These are phyloP conservation scores for Trichoderma koningii DNA, from an alignment of 2,329 filamentous ascomycete genomes.

Conservation along the genomic window DNA sequence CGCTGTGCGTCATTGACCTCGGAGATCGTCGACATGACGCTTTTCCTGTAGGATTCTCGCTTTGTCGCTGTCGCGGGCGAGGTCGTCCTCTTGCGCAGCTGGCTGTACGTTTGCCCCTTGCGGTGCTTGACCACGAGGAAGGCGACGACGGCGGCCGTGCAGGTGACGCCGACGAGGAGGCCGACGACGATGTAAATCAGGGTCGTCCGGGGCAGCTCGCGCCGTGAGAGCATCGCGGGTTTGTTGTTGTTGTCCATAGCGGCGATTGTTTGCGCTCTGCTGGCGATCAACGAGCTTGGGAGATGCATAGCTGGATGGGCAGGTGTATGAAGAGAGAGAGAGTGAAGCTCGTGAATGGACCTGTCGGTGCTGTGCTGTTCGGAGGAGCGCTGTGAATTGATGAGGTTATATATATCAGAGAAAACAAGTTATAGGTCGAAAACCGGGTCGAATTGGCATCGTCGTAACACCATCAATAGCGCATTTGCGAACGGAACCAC, in stretches of 20 bases:
- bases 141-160: not conserved
- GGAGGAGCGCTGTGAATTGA: not conserved
- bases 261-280: not conserved
- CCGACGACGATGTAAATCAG: slow-evolving; percentile 24
- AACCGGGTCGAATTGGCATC: slow-evolving; percentile 11
- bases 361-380: too few species aligned
- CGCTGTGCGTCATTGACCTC: slow-evolving; percentile 24
- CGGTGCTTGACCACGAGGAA: slow-evolving; percentile 12
- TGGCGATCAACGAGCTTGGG: not conserved
- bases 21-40: slow-evolving; percentile 17
- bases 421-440: not conserved
- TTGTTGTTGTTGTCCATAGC: slow-evolving; percentile 1
- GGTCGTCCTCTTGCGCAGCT: not conserved
- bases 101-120: slow-evolving; percentile 8
- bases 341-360: not conserved
- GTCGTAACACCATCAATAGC: slow-evolving; percentile 3
- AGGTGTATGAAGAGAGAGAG: not conserved
- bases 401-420: not conserved
- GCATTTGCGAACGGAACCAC: slow-evolving; percentile 15
- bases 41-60: slow-evolving; percentile 16
- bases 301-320: not conserved
- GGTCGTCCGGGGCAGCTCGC: slow-evolving; percentile 1
- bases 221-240: not conserved
- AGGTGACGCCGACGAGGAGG: not conserved
- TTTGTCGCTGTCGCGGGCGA: not conserved